A percentile compares a stretch with the other conserved stretches of the same genome.
These are phyloP conservation scores for Prunus yedoensis DNA, from an alignment of 331 rosid species.

Conservation along the genomic window DNA sequence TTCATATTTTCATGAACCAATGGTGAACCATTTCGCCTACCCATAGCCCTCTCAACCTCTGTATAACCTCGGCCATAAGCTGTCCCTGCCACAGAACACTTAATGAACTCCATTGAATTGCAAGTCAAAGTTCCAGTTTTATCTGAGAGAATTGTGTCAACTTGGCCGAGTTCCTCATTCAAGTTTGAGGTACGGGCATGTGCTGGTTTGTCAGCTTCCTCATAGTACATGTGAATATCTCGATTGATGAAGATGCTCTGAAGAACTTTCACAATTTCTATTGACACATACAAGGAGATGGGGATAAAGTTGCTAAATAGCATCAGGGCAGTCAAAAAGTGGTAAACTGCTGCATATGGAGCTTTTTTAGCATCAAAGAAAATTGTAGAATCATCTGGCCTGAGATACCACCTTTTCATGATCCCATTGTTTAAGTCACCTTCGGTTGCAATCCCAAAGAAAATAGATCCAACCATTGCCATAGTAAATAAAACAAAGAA, in stretches of 20 bases:
- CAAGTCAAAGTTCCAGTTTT: constrained; percentile 98
- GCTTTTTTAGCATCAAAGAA: constrained; percentile 80
- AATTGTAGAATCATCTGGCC: constrained; percentile 72
- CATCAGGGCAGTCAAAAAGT: constrained; percentile 86
- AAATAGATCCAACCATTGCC: constrained; percentile 78
- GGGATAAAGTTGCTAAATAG: constrained; percentile 70
- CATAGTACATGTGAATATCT: constrained; percentile 88
- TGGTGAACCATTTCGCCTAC: constrained; percentile 38
- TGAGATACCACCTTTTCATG: constrained; percentile 88
- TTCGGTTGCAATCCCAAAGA: constrained; percentile 70
- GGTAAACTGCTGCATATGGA: constrained; percentile 59
- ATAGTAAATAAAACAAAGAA: constrained; percentile 61
- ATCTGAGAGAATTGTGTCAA: constrained; percentile 95
- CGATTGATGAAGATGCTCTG: constrained; percentile 88
- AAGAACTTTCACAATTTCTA: constrained; percentile 93
- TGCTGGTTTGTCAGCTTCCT: constrained; percentile 87
- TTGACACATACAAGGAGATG: constrained; percentile 85
- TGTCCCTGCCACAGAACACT: constrained; percentile 89
- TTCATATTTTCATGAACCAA: constrained; percentile 23
- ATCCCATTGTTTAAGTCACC: constrained; percentile 66
- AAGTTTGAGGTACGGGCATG: constrained; percentile 91
- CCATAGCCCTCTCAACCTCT: constrained; percentile 78
- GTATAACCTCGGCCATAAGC: constrained; percentile 90
- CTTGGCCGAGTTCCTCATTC: constrained; percentile 99
- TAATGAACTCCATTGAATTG: constrained; percentile 98